These are phyloP conservation scores for Euphorbia lathyris DNA, from an alignment of 345 rosid genomes.

Conservation along the genomic window DNA sequence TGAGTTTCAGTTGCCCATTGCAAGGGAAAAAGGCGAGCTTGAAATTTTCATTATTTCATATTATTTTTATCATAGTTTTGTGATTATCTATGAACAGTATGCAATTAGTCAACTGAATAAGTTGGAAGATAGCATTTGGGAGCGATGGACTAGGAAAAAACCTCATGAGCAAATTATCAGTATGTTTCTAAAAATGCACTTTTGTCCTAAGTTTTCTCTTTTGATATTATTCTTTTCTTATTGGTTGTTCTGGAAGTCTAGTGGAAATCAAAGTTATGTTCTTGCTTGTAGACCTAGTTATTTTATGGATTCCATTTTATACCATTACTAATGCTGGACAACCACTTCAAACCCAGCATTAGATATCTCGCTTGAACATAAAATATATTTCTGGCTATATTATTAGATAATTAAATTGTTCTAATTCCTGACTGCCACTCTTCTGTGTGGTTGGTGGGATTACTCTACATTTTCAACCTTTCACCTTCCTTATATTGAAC, in stretches of 20 bases:
- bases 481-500: neutral
- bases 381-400: neutral
- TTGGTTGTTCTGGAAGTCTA: neutral
- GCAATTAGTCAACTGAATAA: conserved; percentile 90
- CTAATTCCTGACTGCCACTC: neutral
- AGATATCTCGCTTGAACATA: neutral
- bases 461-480: neutral
- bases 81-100: conserved; percentile 49
- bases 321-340: neutral
- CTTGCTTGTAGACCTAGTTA: neutral
- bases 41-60: conserved; percentile 2
- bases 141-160: conserved; percentile 67
- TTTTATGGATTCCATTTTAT: neutral
- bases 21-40: neutral
- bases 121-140: conserved; percentile 91
- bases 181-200: conserved; percentile 40
- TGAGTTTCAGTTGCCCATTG: conserved; percentile 38
- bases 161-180: conserved; percentile 60
- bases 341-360: neutral
- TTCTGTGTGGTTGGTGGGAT: neutral
- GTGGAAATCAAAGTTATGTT: neutral
- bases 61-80: neutral
- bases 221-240: neutral
- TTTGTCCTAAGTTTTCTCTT: neutral
- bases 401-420: neutral